Evolutionary conservation across 805 yeast species (phyloP), one percentile per base, ranked within the genome.

Genomic region (Suhomyces sp.): DNA sequence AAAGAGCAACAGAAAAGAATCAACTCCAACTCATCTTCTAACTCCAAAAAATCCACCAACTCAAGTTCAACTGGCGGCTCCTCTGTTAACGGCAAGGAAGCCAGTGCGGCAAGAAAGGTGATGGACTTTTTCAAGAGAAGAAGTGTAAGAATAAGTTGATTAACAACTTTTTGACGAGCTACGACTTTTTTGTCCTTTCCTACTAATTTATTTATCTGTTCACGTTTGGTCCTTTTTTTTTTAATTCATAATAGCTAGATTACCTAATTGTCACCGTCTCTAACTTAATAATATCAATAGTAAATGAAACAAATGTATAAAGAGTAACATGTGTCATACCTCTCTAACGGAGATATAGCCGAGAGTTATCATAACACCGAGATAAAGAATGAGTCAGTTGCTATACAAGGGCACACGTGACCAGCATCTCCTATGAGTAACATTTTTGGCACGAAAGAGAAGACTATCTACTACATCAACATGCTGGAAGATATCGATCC

Each of bases 71-170:
- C 60, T 42, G 54, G 57, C 44, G 48, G 60, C 36, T 54, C 72
- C 47, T 60, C 69, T 59, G 68, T 58, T 52, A 63, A 61, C 57
- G 68, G 73, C 56, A 83, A 80, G 59, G 89, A 85, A 59, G 83
- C 84, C 19, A 85, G 91, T 47, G 86, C 94, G 2, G 90, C 94
- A 5, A 83, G 85, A 64, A 84, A 83, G 61, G 91, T 87, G 8
- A 82, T 87, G 79, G 92, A 86, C 66, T 87, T 87, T 66, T 86
- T 87, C 74, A 86, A 86, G 65, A 79, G 92, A 69, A 81, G 89
- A 57, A 70, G 74, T 51, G 64, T 72, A 5, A 62, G 70, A 55
- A 65, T 70, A 17, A 65, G 65, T 33, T 51, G 36, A 44, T 6
- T 6, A 13, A 13, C n/a, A 3, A 22, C 33, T n/a, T 15, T 13